These are phyloP conservation scores for Pneumocystis sp. DNA, from an alignment of 1,139 yeast species.

Conservation along the genomic window DNA sequence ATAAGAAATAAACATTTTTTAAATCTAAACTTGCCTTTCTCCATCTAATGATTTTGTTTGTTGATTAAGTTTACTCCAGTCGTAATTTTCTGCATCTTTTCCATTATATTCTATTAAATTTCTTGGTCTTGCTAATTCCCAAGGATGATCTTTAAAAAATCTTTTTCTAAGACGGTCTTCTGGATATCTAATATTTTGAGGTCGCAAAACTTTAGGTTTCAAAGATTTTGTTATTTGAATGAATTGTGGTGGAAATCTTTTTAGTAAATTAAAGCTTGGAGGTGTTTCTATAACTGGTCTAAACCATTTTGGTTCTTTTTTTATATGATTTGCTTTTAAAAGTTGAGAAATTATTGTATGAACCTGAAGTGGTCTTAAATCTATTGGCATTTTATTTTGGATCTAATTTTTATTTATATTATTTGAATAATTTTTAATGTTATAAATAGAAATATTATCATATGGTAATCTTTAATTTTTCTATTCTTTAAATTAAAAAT, in stretches of 20 bases:
- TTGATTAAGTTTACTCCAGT: constrained; percentile 74
- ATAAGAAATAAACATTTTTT: not conserved
- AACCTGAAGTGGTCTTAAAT: not conserved
- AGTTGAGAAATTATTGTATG: not conserved
- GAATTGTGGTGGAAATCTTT: constrained; percentile 6
- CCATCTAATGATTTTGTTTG: constrained; percentile 67
- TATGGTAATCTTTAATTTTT: not conserved
- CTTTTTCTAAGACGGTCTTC: constrained; percentile 73
- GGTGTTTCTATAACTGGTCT: constrained; percentile 17
- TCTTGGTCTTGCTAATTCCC: constrained; percentile 96
- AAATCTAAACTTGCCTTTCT: constrained; percentile 30
- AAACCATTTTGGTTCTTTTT: constrained; percentile 17
- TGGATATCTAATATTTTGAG: constrained; percentile 50
- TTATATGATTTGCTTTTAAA: not conserved
- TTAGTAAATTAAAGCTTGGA: constrained; percentile 13
- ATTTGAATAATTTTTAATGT: not conserved
- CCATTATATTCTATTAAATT: constrained; percentile 63
- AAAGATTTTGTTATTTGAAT: not conserved
- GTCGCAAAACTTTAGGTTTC: constrained; percentile 29
- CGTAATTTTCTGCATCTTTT: constrained; percentile 35
- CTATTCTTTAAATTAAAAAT: not conserved
- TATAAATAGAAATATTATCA: not conserved
- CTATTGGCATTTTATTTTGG: not conserved
- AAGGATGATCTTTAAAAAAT: constrained; percentile 87
- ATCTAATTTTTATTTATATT: not conserved